These are phyloP conservation scores for Phytophthora foliorum DNA, from an alignment of 352 stramenopile species.

Conservation along the genomic window DNA sequence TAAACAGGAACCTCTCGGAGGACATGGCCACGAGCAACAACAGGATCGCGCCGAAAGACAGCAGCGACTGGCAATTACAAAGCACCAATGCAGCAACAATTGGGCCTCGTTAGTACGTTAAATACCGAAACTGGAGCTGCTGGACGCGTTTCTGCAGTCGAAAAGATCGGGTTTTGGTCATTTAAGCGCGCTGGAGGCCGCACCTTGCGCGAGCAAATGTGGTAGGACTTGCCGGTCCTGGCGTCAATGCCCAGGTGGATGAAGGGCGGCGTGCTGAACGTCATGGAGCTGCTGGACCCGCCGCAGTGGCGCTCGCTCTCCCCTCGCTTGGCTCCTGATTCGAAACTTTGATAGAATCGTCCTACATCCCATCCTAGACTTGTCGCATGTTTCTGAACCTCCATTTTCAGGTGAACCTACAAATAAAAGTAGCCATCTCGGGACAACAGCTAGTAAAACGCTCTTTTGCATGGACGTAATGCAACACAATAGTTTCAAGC, in stretches of 20 bases:
- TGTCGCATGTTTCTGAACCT: too few species aligned
- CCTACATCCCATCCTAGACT: background rate
- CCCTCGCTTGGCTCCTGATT: background rate
- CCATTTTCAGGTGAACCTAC: too few species aligned
- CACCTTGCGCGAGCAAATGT: constrained; percentile 88
- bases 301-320: constrained; percentile 5
- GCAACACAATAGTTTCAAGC: too few species aligned
- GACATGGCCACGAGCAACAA: constrained; percentile 82
- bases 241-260: constrained; percentile 87
- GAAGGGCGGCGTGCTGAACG: constrained; percentile 74
- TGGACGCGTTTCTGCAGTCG: background rate
- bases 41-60: constrained; percentile 81
- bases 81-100: constrained; percentile 1
- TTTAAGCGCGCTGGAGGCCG: too few species aligned
- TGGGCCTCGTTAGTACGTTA: background rate
- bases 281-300: constrained; percentile 48
- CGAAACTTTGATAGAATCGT: background rate
- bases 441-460: too few species aligned
- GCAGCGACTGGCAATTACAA: constrained; percentile 59
- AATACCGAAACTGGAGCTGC: background rate
- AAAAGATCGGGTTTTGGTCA: constrained; percentile 7
- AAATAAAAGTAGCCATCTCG: too few species aligned
- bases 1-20: constrained; percentile 89
- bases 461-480: too few species aligned
- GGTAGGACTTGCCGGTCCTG: constrained; percentile 87